Percentiles rank a stretch among this genome's conserved stretches.
Conservation (phyloP, 2,329 filamentous ascomycete species). For the Parastagonospora avenae region DNA sequence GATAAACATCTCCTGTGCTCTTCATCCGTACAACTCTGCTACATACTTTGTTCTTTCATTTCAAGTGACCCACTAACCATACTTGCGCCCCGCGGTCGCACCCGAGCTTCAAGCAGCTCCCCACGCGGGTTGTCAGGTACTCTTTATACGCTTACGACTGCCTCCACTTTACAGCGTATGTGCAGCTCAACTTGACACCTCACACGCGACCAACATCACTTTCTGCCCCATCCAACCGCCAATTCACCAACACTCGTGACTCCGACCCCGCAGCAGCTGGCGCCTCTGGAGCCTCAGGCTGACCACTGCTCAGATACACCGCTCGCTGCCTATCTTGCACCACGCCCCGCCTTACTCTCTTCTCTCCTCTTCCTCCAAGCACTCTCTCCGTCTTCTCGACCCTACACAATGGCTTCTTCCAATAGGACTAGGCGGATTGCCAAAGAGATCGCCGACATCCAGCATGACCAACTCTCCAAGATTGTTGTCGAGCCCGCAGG, state of each 20-base stretch:
- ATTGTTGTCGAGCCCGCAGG: slow-evolving; percentile 71
- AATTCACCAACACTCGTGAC: slow-evolving; percentile 11
- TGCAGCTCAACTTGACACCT: neutral
- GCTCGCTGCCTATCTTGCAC: slow-evolving; percentile 17
- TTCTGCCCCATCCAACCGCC: neutral
- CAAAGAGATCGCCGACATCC: slow-evolving; percentile 79
- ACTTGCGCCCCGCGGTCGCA: slow-evolving; percentile 12
- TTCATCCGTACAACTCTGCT: neutral
- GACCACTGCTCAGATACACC: slow-evolving; percentile 12
- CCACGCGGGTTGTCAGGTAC: slow-evolving; percentile 19
- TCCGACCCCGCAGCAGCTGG: slow-evolving; percentile 13
- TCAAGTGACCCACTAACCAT: neutral
- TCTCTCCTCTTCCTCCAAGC: slow-evolving; percentile 2
- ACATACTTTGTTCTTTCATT: neutral
- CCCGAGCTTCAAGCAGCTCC: slow-evolving; percentile 5
- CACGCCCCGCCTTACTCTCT: slow-evolving; percentile 6
- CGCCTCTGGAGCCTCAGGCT: slow-evolving; percentile 34
- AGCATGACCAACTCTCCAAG: slow-evolving; percentile 75
- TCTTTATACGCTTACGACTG: slow-evolving; percentile 1
- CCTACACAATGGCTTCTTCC: slow-evolving; percentile 3
- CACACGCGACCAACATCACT: neutral
- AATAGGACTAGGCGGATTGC: slow-evolving; percentile 66
- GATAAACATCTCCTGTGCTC: neutral
- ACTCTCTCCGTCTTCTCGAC: neutral
- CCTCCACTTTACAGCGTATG: neutral